A percentile compares a stretch with the other conserved stretches of the same genome.
Conservation (phyloP, 169 alveolate species). For the Amoebophrya sp. region DNA sequence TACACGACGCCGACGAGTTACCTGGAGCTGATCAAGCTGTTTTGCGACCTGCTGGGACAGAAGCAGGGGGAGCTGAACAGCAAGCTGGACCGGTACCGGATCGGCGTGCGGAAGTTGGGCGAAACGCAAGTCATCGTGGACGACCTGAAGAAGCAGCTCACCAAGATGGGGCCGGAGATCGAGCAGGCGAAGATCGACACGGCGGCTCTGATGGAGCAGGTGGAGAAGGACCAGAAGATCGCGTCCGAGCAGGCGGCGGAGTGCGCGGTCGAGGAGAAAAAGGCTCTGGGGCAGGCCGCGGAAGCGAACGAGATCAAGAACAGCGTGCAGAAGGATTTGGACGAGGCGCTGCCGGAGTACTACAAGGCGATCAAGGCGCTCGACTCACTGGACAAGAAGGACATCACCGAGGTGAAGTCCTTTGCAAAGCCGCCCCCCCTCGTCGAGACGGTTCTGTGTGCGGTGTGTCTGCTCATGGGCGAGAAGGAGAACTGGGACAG, state of each 20-base stretch:
- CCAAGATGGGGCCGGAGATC: slow-evolving; percentile 55
- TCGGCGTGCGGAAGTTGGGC: slow-evolving; percentile 77
- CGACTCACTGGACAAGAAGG: slow-evolving; percentile 75
- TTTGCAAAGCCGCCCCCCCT: slow-evolving; percentile 79
- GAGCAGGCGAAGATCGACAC: slow-evolving; percentile 50
- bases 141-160: slow-evolving; percentile 62
- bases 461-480: slow-evolving; percentile 73
- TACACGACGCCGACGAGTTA: slow-evolving; percentile 84
- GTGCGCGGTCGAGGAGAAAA: slow-evolving; percentile 51
- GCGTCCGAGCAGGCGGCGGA: slow-evolving; percentile 44
- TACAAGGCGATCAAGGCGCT: slow-evolving; percentile 78
- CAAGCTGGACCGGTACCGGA: slow-evolving; percentile 64
- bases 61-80: slow-evolving; percentile 45
- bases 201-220: slow-evolving; percentile 45
- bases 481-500: slow-evolving; percentile 79
- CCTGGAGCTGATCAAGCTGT: slow-evolving; percentile 75
- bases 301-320: slow-evolving; percentile 68
- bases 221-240: slow-evolving; percentile 38
- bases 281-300: slow-evolving; percentile 67
- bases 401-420: slow-evolving; percentile 69
- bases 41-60: slow-evolving; percentile 46
- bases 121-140: slow-evolving; percentile 82
- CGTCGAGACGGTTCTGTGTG: slow-evolving; percentile 62
- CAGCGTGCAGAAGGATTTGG: slow-evolving; percentile 40
- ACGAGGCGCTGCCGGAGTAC: slow-evolving; percentile 68